phyloP scores from a whole-genome alignment of 2,329 filamentous ascomycete genomes.

The Cladobotryum protrusum region DNA sequence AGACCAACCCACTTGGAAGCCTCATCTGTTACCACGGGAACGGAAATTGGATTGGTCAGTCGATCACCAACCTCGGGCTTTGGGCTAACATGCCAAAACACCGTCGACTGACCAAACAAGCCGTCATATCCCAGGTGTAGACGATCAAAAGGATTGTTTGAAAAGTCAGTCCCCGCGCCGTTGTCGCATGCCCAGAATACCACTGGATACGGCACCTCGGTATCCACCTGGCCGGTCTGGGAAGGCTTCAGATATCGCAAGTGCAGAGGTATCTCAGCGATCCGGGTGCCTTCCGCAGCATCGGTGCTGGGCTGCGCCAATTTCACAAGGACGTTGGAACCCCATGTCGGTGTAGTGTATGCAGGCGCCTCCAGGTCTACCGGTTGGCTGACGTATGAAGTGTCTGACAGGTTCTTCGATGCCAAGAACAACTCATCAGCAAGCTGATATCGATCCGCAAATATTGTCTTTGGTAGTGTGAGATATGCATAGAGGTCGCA shows the following conservation, averaged over 20 bases:
- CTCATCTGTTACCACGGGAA: constrained; percentile 59
- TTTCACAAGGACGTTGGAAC: constrained; percentile 70
- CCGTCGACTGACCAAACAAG: constrained; percentile 67
- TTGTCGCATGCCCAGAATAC: constrained; percentile 87
- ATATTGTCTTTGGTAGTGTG: constrained; percentile 73
- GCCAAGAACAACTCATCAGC: constrained; percentile 67
- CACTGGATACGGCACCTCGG: constrained; percentile 69
- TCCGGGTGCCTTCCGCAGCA: constrained; percentile 45
- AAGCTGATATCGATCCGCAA: constrained; percentile 84
- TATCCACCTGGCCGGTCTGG: constrained; percentile 43
- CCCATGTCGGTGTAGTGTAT: constrained; percentile 73
- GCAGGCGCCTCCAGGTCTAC: constrained; percentile 88
- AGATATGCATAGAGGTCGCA: constrained; percentile 76
- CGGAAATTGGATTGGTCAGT: constrained; percentile 50
- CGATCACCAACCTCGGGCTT: constrained; percentile 26
- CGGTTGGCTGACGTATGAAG: constrained; percentile 65
- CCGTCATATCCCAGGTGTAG: constrained; percentile 80
- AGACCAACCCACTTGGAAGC: constrained; percentile 40
- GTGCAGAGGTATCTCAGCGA: constrained; percentile 71
- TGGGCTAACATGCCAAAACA: constrained; percentile 75
- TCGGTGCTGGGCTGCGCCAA: constrained; percentile 49
- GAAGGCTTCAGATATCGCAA: constrained; percentile 71
- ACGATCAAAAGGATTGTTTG: constrained; percentile 77
- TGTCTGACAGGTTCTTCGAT: constrained; percentile 68
- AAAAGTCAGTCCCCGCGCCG: constrained; percentile 59